phyloP scores from a whole-genome alignment of 2,329 filamentous ascomycete genomes.

The Orbilia quercus region DNA sequence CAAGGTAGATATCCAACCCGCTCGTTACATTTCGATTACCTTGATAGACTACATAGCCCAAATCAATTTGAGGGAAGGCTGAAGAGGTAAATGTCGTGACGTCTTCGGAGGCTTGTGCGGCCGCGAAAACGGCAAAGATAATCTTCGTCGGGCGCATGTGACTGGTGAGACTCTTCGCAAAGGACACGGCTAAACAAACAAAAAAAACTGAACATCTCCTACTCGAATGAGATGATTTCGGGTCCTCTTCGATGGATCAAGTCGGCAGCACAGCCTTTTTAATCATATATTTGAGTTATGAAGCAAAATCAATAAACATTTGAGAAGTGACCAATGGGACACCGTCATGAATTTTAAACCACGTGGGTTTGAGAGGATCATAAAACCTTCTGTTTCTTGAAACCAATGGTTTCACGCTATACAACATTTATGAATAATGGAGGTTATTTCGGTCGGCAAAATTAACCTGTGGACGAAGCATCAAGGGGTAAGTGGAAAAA shows the following conservation, averaged over 20 bases:
- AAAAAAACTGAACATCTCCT: conserved; percentile 3
- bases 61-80: conserved; percentile 8
- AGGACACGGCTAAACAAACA: background rate
- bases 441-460: conserved; percentile 1
- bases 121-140: conserved; percentile 12
- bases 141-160: conserved; percentile 14
- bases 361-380: background rate
- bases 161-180: conserved; percentile 1
- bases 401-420: conserved; percentile 5
- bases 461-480: background rate
- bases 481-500: no score
- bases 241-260: background rate
- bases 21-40: conserved; percentile 2
- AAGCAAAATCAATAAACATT: background rate
- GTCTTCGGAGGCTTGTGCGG: conserved; percentile 14
- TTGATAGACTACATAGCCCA: conserved; percentile 17
- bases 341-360: background rate
- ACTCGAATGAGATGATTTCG: background rate
- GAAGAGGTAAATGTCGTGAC: background rate
- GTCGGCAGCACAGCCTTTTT: background rate
- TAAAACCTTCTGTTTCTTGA: no score
- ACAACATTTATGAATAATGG: background rate
- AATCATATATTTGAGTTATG: background rate
- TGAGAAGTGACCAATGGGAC: background rate
- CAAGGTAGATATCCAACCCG: conserved; percentile 21